Conservation (phyloP, 176 grass and related monocot genomes). For the Pontederia paniculata region DNA sequence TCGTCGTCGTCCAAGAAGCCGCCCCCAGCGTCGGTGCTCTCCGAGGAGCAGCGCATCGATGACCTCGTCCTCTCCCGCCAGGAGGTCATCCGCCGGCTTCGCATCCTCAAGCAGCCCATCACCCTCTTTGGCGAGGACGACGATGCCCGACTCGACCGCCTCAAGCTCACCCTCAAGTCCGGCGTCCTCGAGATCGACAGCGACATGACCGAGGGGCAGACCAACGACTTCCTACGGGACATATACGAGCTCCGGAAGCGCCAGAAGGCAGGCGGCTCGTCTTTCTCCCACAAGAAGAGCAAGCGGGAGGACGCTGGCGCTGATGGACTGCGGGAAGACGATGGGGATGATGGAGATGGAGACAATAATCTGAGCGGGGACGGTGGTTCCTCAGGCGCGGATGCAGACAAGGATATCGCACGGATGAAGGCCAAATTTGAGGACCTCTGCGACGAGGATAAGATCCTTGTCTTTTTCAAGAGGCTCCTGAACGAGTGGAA, state of each 20-base stretch:
- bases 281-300: slow-evolving; percentile 18
- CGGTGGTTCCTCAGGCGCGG: slow-evolving; percentile 13
- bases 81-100: slow-evolving; percentile 53
- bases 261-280: slow-evolving; percentile 14
- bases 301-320: slow-evolving; percentile 9
- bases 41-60: not conserved
- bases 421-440: slow-evolving; percentile 33
- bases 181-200: slow-evolving; percentile 33
- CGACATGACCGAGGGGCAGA: slow-evolving; percentile 69
- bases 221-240: slow-evolving; percentile 75
- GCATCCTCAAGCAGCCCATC: slow-evolving; percentile 45
- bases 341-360: not conserved
- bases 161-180: slow-evolving; percentile 39
- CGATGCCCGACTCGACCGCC: slow-evolving; percentile 25
- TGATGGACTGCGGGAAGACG: slow-evolving; percentile 8
- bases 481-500: slow-evolving; percentile 54
- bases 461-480: slow-evolving; percentile 64
- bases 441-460: slow-evolving; percentile 62
- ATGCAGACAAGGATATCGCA: slow-evolving; percentile 14
- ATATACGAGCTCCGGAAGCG: slow-evolving; percentile 37
- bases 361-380: slow-evolving; percentile 14
- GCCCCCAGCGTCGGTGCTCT: not conserved
- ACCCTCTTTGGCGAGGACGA: slow-evolving; percentile 76
- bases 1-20: slow-evolving; percentile 12
- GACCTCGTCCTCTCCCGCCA: slow-evolving; percentile 31